Evolutionary conservation across 305 asterid species (phyloP).

Genomic region (Fraxinus baroniana): DNA sequence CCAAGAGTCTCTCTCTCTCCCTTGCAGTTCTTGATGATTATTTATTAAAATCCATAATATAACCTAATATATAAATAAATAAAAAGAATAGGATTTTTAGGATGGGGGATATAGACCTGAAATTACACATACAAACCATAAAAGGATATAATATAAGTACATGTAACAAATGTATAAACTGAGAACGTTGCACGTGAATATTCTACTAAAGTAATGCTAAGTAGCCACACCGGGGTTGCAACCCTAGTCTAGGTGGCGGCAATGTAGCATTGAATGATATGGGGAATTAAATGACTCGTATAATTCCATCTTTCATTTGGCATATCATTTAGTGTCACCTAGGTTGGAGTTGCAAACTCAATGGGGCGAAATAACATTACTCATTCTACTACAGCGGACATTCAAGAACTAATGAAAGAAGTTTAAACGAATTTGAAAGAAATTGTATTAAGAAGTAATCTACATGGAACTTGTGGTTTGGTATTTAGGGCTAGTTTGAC

Average conservation of each 20-base stretch:
- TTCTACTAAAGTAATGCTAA: not conserved
- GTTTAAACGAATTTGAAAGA: not conserved
- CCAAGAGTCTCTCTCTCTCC: not conserved
- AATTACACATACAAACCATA: not conserved
- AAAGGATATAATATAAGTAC: not conserved
- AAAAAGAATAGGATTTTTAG: not conserved
- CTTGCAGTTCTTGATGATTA: not conserved
- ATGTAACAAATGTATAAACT: not conserved
- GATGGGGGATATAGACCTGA: not conserved
- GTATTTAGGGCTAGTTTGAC: not conserved
- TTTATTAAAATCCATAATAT: not conserved
- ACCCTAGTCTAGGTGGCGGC: too few species aligned
- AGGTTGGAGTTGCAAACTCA: too few species aligned
- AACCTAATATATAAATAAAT: not conserved
- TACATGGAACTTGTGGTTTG: not conserved
- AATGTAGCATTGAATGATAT: too few species aligned
- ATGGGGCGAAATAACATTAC: too few species aligned
- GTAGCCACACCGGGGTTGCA: too few species aligned
- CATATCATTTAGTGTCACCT: too few species aligned
- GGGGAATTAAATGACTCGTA: too few species aligned
- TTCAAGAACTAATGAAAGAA: not conserved
- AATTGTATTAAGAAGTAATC: not conserved
- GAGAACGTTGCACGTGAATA: not conserved
- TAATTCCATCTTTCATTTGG: too few species aligned
- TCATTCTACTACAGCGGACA: not conserved